Conservation (phyloP, 768 basidiomycete species). For the Leccinum aurantiacum region DNA sequence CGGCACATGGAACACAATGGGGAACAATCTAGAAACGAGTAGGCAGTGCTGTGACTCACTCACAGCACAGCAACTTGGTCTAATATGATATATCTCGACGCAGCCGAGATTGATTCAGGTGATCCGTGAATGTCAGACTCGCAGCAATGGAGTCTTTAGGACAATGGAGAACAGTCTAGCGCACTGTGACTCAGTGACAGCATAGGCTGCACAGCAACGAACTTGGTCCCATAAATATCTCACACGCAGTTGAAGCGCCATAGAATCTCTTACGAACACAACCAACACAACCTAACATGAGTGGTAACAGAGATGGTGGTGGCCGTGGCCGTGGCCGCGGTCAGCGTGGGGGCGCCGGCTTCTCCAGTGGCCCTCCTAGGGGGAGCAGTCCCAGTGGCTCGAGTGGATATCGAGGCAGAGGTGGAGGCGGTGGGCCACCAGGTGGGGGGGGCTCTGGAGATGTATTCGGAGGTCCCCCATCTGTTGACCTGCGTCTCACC, state of each 20-base stretch:
- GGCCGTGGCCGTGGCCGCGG: constrained; percentile 22
- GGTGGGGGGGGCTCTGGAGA: constrained; percentile 29
- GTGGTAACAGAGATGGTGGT: constrained; percentile 11
- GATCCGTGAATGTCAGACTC: not conserved
- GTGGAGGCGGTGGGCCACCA: constrained; percentile 28
- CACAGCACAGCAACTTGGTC: too few relatives aligned
- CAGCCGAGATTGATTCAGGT: too few relatives aligned
- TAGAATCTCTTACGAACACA: not conserved
- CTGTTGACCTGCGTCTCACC: constrained; percentile 37
- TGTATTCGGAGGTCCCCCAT: constrained; percentile 32
- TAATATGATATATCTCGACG: too few relatives aligned
- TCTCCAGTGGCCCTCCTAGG: constrained; percentile 4
- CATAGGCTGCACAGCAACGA: not conserved
- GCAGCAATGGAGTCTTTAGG: too few relatives aligned
- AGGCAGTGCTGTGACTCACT: too few relatives aligned
- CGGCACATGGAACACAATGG: too few relatives aligned
- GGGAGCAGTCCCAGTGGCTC: constrained; percentile 9
- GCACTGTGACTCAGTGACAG: too few relatives aligned
- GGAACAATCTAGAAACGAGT: not conserved
- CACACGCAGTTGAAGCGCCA: not conserved
- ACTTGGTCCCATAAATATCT: not conserved
- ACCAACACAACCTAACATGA: constrained; percentile 15
- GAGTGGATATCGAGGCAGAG: constrained; percentile 22
- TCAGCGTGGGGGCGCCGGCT: constrained; percentile 4
- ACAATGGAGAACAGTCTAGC: not conserved